A percentile compares a stretch with the other conserved stretches of the same genome.
Conservation (phyloP, 495 filamentous ascomycete genomes). For the Hyphodiscus hymeniophilus region DNA sequence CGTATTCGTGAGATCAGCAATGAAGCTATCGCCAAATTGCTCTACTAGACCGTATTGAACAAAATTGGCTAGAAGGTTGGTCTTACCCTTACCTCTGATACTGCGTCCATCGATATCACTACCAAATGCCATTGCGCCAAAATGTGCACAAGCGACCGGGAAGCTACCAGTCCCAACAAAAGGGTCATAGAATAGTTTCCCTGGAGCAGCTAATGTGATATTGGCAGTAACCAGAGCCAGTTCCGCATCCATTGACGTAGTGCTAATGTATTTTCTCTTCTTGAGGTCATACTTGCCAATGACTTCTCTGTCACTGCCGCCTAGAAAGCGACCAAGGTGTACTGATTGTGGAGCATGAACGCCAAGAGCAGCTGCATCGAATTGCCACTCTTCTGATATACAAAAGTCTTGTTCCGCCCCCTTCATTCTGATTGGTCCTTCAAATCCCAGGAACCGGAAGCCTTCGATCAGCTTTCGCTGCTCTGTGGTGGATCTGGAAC, state of each 20-base stretch:
- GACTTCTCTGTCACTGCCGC: constrained; percentile 51
- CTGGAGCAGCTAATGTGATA: constrained; percentile 70
- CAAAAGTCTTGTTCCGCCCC: constrained; percentile 63
- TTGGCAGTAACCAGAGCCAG: constrained; percentile 89
- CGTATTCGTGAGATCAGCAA: constrained; percentile 83
- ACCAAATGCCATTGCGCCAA: constrained; percentile 71
- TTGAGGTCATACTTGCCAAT: constrained; percentile 79
- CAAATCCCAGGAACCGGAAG: constrained; percentile 70
- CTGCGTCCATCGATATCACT: constrained; percentile 90
- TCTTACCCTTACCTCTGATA: constrained; percentile 58
- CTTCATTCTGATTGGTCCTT: constrained; percentile 66
- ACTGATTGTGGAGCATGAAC: constrained; percentile 45
- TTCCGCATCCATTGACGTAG: constrained; percentile 95
- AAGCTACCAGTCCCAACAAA: constrained; percentile 95
- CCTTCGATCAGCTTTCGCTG: constrained; percentile 68
- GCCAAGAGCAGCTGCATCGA: constrained; percentile 27
- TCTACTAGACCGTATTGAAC: constrained; percentile 65
- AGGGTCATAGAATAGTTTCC: constrained; percentile 82
- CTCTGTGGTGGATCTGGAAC: constrained; percentile 47
- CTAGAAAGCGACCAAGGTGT: constrained; percentile 65
- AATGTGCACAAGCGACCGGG: constrained; percentile 77
- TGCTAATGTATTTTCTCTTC: constrained; percentile 86
- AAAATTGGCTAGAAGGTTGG: constrained; percentile 63
- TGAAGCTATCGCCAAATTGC: constrained; percentile 65
- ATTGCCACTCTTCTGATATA: constrained; percentile 71